Conservation (phyloP, 2,329 filamentous ascomycete species). For the Trichoderma cornu-damae region DNA sequence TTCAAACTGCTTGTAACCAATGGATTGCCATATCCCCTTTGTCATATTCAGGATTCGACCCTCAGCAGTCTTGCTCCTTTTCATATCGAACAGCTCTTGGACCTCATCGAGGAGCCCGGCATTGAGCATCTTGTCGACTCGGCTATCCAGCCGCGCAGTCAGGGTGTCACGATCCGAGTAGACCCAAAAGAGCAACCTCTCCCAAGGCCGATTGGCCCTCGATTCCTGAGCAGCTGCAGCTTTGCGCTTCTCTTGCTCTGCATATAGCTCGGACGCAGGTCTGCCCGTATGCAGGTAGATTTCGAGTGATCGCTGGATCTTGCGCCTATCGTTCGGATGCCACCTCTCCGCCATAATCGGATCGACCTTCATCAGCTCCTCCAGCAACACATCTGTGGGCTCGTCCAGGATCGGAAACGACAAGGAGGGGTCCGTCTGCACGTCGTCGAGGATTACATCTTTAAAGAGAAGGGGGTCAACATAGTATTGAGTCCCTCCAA, state of each 20-base stretch:
- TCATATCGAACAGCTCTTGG: conserved; percentile 41
- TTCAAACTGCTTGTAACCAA: conserved; percentile 89
- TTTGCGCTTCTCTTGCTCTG: conserved; percentile 58
- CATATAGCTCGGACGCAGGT: conserved; percentile 80
- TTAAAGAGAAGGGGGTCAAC: conserved; percentile 78
- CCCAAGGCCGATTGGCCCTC: conserved; percentile 35
- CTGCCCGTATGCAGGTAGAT: conserved; percentile 81
- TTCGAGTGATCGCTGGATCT: conserved; percentile 83
- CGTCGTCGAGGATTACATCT: conserved; percentile 52
- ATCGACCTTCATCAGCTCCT: conserved; percentile 72
- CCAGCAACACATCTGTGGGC: conserved; percentile 65
- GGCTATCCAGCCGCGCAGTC: conserved; percentile 63
- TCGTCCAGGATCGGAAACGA: conserved; percentile 66
- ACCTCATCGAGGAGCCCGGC: conserved; percentile 48
- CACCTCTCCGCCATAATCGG: conserved; percentile 83
- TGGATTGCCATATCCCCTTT: conserved; percentile 91
- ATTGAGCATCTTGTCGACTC: conserved; percentile 80
- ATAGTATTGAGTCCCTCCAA: conserved; percentile 95
- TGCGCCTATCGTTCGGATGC: conserved; percentile 90
- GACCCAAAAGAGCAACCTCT: conserved; percentile 78
- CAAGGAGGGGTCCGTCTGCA: conserved; percentile 33
- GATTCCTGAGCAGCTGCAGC: conserved; percentile 25
- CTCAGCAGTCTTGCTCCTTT: conserved; percentile 31
- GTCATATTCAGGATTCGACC: conserved; percentile 62
- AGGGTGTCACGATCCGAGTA: conserved; percentile 67